Percentiles rank a stretch among this genome's conserved stretches.
phyloP scores from a whole-genome alignment of 73 alveolate genomes.

The Uronychia setigera region DNA sequence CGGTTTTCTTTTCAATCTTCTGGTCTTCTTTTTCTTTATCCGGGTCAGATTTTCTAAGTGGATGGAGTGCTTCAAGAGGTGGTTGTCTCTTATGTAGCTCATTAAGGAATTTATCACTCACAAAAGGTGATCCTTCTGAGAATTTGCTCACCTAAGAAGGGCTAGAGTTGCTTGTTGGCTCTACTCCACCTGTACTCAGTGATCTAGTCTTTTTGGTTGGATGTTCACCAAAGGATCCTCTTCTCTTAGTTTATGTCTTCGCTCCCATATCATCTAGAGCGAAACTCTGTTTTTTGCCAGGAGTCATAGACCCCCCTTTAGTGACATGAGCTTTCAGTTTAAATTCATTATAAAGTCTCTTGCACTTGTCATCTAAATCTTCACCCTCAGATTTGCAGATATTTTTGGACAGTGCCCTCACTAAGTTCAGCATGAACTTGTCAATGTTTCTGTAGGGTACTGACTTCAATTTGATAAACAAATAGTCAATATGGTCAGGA shows the following conservation, averaged over 20 bases:
- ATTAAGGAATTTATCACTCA: background rate
- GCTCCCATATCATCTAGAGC: background rate
- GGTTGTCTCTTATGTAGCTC: background rate
- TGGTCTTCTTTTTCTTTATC: slow-evolving; percentile 2
- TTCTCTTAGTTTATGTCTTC: background rate
- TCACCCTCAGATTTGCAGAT: slow-evolving; percentile 1
- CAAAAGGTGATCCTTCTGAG: background rate
- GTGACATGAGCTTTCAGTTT: background rate
- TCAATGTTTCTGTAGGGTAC: slow-evolving; percentile 36
- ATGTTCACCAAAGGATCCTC: slow-evolving; percentile 18
- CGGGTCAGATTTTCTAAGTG: background rate
- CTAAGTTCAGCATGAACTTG: slow-evolving; percentile 28
- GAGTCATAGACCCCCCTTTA: background rate
- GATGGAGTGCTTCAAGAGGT: background rate
- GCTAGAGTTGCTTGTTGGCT: background rate
- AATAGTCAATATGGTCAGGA: slow-evolving; percentile 29
- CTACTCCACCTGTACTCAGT: slow-evolving; percentile 28
- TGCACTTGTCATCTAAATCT: background rate
- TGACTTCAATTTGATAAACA: slow-evolving; percentile 39
- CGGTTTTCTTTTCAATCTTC: background rate
- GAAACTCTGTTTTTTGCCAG: background rate
- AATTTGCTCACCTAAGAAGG: background rate
- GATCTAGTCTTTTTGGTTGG: slow-evolving; percentile 39
- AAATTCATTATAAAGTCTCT: background rate
- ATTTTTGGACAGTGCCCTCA: slow-evolving; percentile 44